Conservation (phyloP, 805 yeast species). For the Metschnikowia arizonensis region DNA sequence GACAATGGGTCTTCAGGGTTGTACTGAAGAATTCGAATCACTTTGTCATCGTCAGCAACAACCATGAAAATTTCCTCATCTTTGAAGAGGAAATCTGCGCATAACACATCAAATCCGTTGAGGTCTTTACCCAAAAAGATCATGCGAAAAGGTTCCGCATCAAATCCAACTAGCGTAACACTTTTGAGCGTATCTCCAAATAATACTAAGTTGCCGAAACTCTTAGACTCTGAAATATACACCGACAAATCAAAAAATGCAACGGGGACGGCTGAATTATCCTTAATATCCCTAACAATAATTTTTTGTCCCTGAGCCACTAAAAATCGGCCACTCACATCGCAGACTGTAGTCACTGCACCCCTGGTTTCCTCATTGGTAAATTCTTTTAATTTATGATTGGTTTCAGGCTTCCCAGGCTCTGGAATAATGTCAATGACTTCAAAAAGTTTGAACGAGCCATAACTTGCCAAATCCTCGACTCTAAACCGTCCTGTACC, state of each 20-base stretch:
- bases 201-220: constrained; percentile 76
- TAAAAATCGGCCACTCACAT: constrained; percentile 76
- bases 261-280: constrained; percentile 86
- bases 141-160: constrained; percentile 92
- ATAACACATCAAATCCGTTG: constrained; percentile 54
- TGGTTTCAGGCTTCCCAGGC: constrained; percentile 80
- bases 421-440: constrained; percentile 83
- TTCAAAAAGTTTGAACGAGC: constrained; percentile 70
- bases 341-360: constrained; percentile 73
- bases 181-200: constrained; percentile 79
- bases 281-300: constrained; percentile 77
- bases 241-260: constrained; percentile 89
- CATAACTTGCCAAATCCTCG: constrained; percentile 79
- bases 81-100: constrained; percentile 72
- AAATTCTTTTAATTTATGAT: constrained; percentile 68
- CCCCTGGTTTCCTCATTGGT: constrained; percentile 76
- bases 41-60: constrained; percentile 63
- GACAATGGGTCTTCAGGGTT: constrained; percentile 91
- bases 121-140: constrained; percentile 72
- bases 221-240: constrained; percentile 72
- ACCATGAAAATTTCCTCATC: constrained; percentile 66
- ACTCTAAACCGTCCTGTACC: constrained; percentile 74
- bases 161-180: constrained; percentile 81
- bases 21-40: constrained; percentile 71
- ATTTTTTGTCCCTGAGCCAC: constrained; percentile 83